Evolutionary conservation across 2,329 filamentous ascomycete genomes (phyloP).

Genomic region (Diaporthe sp.): DNA sequence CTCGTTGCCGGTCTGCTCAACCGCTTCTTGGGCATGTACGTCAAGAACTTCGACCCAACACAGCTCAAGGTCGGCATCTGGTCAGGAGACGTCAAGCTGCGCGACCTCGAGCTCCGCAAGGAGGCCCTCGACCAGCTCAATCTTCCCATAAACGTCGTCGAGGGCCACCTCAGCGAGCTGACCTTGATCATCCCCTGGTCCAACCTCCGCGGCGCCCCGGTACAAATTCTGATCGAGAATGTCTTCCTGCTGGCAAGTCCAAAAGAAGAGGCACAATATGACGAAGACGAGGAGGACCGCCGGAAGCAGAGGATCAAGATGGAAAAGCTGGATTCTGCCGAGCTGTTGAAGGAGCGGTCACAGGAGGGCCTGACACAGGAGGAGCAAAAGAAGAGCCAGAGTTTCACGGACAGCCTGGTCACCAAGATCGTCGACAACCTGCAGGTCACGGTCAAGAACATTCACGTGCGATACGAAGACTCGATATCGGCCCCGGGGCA

Average conservation of each 20-base stretch:
- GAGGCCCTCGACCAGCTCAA: conserved; percentile 98
- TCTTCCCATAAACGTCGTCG: conserved; percentile 94
- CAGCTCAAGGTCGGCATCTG: conserved; percentile 99
- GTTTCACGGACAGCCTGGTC: conserved; percentile 93
- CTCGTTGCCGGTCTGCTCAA: conserved; percentile 97
- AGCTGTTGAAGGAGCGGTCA: conserved; percentile 90
- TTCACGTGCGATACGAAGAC: conserved; percentile 98
- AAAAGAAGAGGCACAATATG: conserved; percentile 93
- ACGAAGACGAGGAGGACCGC: conserved; percentile 90
- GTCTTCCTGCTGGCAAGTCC: conserved; percentile 95
- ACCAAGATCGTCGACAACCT: conserved; percentile 99
- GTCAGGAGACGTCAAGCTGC: conserved; percentile 97
- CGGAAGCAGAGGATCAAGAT: conserved; percentile 94
- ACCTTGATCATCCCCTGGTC: conserved; percentile 97
- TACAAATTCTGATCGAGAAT: conserved; percentile 96
- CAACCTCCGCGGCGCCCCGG: conserved; percentile 91
- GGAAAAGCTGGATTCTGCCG: conserved; percentile 97
- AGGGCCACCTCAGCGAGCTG: conserved; percentile 92
- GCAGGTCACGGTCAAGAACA: conserved; percentile 97
- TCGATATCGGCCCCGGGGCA: conserved; percentile 94
- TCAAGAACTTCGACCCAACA: conserved; percentile 98
- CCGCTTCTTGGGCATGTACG: conserved; percentile 99
- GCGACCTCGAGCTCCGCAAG: conserved; percentile 89
- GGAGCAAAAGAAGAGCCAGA: conserved; percentile 97
- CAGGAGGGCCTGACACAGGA: conserved; percentile 94